Base-by-base conservation (phyloP, 1,139 yeast genomes). In the Hemisphaericaspora subhashii region DNA sequence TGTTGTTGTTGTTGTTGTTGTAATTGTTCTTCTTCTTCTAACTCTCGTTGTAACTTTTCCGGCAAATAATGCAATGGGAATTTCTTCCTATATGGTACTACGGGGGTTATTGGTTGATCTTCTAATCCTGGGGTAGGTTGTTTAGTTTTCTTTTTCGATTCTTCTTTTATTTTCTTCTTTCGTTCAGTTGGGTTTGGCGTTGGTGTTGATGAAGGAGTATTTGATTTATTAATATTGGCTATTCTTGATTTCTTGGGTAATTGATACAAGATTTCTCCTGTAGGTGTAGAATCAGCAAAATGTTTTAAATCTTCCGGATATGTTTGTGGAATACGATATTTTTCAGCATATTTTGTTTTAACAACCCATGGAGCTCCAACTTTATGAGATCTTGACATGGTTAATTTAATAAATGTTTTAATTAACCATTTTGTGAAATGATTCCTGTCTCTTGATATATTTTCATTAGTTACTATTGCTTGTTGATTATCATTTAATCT, bases 311-410 rank as follows among this genome's bases (percentile, higher is more conserved):
- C 77, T 9, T 74, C 72, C 0, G 87, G 87, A 51, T 74, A 77
- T 33, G 71, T 79, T 33, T 73, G 68, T 10, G 83, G 74, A 9
- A 81, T 81, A 50, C 83, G 65, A 54, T 78, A 81, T 47, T 72
- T 73, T 43, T 67, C 70, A 2, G 86, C 86, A 57, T 79, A 88
- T 50, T 83, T 81, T 24, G 79, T 81, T 57, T 85, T 86, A n/a
- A 92, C 95, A 14, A 92, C 82, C 98, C 98, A 92, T 1, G 98
- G 98, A 2, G 98, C 95, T 2, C 98, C 97, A 32, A 84, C 74
- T 70, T 86, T 86, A 42, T 83, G 77, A 4, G 92, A 87, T 50
- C 96, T 77, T 3, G 87, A 74, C 51, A 92, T 80, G 5, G 96
- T 81, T 51, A 89, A 76, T 55, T 90, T 90, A 53, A 92, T 79